Evolutionary conservation across 2,329 filamentous ascomycete species (phyloP).

Genomic region (Hymenoscyphus occultus): DNA sequence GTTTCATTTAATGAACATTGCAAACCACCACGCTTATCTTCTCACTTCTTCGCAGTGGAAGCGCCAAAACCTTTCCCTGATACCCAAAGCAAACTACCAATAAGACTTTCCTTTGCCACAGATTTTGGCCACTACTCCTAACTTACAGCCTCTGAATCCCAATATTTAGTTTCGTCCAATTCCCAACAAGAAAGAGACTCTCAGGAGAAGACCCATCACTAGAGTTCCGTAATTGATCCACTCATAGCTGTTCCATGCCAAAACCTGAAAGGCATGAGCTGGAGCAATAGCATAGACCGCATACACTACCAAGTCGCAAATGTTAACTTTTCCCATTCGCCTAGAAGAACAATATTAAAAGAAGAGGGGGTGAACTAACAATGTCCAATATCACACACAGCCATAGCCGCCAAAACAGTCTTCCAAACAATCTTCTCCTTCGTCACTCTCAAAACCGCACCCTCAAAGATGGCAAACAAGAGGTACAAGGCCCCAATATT

Average conservation of each 20-base stretch:
- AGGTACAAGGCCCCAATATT: slow-evolving; percentile 35
- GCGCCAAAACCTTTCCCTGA: too few species aligned
- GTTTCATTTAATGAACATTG: too few species aligned
- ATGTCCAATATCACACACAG: slow-evolving; percentile 35
- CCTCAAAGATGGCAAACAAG: slow-evolving; percentile 35
- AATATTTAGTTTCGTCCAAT: slow-evolving; percentile 29
- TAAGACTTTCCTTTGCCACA: too few species aligned
- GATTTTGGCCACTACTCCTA: too few species aligned
- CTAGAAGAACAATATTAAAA: not conserved
- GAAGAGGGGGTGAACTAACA: slow-evolving; percentile 3
- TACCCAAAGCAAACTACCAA: too few species aligned
- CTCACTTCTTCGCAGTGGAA: too few species aligned
- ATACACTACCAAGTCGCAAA: slow-evolving; percentile 24
- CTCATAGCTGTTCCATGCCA: slow-evolving; percentile 39
- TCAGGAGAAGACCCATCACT: slow-evolving; percentile 34
- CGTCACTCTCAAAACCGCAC: slow-evolving; percentile 33
- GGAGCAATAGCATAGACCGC: slow-evolving; percentile 38
- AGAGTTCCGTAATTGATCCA: slow-evolving; percentile 39
- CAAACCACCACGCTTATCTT: too few species aligned
- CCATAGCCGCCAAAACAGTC: slow-evolving; percentile 27
- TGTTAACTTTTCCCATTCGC: not conserved
- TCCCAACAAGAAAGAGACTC: slow-evolving; percentile 39
- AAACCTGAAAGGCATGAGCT: slow-evolving; percentile 27
- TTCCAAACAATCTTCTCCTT: slow-evolving; percentile 34
- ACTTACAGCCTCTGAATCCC: too few species aligned